Conservation (phyloP, 192 early-diverging fungal species). For the Linnemannia schmuckeri region DNA sequence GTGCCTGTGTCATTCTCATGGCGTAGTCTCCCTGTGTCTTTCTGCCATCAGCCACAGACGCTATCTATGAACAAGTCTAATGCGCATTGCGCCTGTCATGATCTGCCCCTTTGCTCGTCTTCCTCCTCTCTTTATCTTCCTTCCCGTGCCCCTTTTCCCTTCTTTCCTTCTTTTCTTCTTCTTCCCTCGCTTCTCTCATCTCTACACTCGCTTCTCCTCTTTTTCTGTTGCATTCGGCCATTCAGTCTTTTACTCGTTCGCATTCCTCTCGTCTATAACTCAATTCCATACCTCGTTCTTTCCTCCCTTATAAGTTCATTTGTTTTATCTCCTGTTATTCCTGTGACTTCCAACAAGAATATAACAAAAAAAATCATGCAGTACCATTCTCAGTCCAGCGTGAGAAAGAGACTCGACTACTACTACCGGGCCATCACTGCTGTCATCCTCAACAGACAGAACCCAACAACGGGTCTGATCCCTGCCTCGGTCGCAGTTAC, state of each 20-base stretch:
- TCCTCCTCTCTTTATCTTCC: neutral
- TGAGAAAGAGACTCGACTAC: constrained; percentile 70
- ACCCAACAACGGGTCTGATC: constrained; percentile 87
- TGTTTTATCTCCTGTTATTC: neutral
- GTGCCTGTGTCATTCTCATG: no score
- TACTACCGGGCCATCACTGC: constrained; percentile 80
- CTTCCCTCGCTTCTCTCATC: neutral
- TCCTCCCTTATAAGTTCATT: neutral
- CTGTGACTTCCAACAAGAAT: neutral
- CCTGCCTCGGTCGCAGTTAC: constrained; percentile 90
- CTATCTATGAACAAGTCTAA: neutral
- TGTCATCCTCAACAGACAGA: constrained; percentile 83
- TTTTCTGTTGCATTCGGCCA: neutral
- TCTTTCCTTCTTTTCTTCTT: neutral
- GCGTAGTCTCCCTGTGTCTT: neutral
- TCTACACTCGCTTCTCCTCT: neutral
- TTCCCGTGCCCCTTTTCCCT: neutral
- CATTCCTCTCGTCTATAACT: neutral
- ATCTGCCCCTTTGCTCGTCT: neutral
- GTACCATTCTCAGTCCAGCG: constrained; percentile 35
- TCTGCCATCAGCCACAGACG: neutral
- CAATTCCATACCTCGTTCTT: neutral
- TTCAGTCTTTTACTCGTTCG: neutral
- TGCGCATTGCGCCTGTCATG: neutral
- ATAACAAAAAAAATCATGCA: constrained; percentile 4